These are phyloP conservation scores for Polyporus arcularius DNA, from an alignment of 768 basidiomycete genomes.

Conservation along the genomic window DNA sequence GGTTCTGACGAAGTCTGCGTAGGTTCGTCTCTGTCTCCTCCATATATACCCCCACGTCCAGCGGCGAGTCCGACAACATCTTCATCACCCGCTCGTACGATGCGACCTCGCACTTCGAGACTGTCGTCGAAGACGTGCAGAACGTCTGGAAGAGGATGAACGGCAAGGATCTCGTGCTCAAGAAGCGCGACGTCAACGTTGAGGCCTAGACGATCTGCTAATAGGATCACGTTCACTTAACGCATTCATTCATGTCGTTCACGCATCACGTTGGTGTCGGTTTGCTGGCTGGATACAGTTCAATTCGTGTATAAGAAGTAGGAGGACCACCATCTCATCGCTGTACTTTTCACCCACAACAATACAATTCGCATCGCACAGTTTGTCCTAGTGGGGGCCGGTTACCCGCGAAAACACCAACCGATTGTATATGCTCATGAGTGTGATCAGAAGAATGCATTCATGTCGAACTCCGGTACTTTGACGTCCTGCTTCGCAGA, in stretches of 20 bases:
- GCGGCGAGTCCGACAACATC: conserved; percentile 84
- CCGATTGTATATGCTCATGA: no score
- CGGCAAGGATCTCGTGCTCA: conserved; percentile 77
- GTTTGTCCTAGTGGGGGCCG: background rate
- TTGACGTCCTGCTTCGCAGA: conserved; percentile 86
- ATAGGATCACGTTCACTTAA: background rate
- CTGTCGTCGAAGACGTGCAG: conserved; percentile 94
- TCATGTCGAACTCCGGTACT: conserved; percentile 89
- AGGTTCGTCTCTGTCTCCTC: conserved; percentile 92
- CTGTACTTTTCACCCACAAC: conserved; percentile 22
- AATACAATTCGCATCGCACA: conserved; percentile 15
- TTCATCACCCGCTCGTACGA: conserved; percentile 98
- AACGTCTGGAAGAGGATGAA: conserved; percentile 93
- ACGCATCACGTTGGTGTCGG: background rate
- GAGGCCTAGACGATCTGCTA: conserved; percentile 40
- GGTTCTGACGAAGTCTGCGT: background rate
- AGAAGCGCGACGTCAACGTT: conserved; percentile 79
- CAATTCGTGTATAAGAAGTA: conserved; percentile 21
- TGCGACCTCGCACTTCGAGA: conserved; percentile 98
- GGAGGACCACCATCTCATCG: conserved; percentile 14
- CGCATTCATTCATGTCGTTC: conserved; percentile 1
- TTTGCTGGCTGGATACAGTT: conserved; percentile 12
- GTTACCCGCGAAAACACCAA: background rate
- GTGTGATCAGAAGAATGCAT: conserved; percentile 59
- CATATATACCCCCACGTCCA: conserved; percentile 84